A percentile compares a stretch with the other conserved stretches of the same genome.
Evolutionary conservation across 2,329 filamentous ascomycete genomes (phyloP).

Genomic region (Aspergillus sclerotialis): DNA sequence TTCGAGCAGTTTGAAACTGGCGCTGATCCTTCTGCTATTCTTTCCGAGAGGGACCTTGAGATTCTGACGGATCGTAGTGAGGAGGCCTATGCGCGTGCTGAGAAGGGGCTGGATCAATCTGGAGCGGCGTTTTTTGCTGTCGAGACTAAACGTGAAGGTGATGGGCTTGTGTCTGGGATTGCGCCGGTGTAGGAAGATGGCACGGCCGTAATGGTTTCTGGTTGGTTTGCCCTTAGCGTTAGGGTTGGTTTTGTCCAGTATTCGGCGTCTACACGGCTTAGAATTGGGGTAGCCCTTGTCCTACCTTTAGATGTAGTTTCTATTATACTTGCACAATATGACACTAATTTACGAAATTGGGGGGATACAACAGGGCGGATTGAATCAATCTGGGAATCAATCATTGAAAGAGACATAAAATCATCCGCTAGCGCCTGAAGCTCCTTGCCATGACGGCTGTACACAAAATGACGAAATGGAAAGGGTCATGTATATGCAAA

Average conservation of each 20-base stretch:
- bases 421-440: conserved; percentile 25
- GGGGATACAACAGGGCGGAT: neutral
- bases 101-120: conserved; percentile 62
- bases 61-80: conserved; percentile 70
- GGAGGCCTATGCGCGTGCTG: conserved; percentile 64
- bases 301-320: too few relatives aligned
- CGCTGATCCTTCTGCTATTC: conserved; percentile 52
- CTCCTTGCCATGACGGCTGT: conserved; percentile 28
- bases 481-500: conserved; percentile 7
- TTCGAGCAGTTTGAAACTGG: conserved; percentile 56
- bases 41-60: conserved; percentile 69
- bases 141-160: conserved; percentile 60
- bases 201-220: too few relatives aligned
- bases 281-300: too few relatives aligned
- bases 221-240: neutral
- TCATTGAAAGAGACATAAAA: conserved; percentile 7
- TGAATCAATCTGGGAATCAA: conserved; percentile 1
- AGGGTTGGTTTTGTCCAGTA: too few relatives aligned
- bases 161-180: conserved; percentile 25
- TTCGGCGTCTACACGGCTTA: too few relatives aligned
- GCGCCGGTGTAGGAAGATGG: conserved; percentile 9
- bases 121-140: conserved; percentile 62
- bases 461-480: conserved; percentile 15
- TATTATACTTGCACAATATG: too few relatives aligned
- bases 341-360: neutral